Conservation (phyloP, 495 filamentous ascomycete species). For the Cryomyces antarcticus region DNA sequence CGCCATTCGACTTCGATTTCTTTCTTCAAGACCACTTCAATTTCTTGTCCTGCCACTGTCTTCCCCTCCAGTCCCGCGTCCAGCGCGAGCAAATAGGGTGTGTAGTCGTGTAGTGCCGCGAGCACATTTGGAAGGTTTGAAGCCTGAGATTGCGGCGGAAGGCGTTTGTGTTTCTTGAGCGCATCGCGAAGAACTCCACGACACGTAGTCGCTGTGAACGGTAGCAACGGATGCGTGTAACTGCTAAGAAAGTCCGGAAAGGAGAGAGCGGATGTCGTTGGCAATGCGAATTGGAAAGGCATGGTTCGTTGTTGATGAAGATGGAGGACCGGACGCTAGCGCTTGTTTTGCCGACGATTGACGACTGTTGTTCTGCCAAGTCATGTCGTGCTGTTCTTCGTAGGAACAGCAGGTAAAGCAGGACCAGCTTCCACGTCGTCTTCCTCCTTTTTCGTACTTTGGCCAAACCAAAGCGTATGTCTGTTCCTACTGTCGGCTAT, state of each 20-base stretch:
- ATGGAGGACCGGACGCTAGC: too few relatives aligned
- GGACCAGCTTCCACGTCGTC: too few relatives aligned
- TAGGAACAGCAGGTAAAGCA: too few relatives aligned
- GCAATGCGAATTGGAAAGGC: constrained; percentile 69
- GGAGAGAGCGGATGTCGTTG: constrained; percentile 65
- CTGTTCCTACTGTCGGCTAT: too few relatives aligned
- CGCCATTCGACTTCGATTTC: constrained; percentile 61
- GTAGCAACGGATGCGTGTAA: constrained; percentile 64
- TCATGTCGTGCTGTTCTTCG: too few relatives aligned
- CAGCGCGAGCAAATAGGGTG: constrained; percentile 59
- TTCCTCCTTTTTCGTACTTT: too few relatives aligned
- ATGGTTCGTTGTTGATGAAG: constrained; percentile 24
- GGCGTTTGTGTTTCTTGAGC: constrained; percentile 65
- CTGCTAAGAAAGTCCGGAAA: constrained; percentile 46
- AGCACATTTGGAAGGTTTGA: constrained; percentile 46
- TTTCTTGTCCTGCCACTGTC: constrained; percentile 29
- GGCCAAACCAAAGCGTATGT: too few relatives aligned
- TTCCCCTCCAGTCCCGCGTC: constrained; percentile 42
- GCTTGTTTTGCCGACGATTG: too few relatives aligned
- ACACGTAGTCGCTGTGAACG: constrained; percentile 51
- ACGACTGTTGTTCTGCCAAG: too few relatives aligned
- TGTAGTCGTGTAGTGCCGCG: constrained; percentile 46
- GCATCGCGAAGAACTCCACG: constrained; percentile 58
- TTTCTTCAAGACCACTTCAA: constrained; percentile 40
- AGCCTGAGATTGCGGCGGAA: constrained; percentile 42